A percentile compares a stretch with the other conserved stretches of the same genome.
Evolutionary conservation across 768 basidiomycete species (phyloP).

Genomic region (Boletus coccyginus): DNA sequence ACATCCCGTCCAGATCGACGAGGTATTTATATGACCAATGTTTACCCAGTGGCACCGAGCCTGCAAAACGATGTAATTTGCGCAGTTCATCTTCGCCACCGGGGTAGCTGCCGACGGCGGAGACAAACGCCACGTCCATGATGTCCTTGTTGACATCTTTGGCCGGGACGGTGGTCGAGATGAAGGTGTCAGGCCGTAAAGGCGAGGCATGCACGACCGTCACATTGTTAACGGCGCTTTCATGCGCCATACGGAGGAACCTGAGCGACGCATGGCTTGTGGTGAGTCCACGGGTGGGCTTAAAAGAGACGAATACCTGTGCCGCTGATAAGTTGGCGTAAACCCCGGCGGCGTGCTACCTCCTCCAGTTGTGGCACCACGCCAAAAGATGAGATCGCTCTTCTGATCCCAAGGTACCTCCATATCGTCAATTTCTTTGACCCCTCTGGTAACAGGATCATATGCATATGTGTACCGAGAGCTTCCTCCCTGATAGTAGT

Average conservation of each 20-base stretch:
- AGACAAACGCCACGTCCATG: slow-evolving; percentile 88
- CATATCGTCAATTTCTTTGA: slow-evolving; percentile 79
- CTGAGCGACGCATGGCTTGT: slow-evolving; percentile 19
- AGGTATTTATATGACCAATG: slow-evolving; percentile 95
- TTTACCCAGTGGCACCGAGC: slow-evolving; percentile 75
- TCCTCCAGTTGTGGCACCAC: slow-evolving; percentile 95
- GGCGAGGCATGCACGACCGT: slow-evolving; percentile 73
- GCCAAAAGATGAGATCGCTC: slow-evolving; percentile 86
- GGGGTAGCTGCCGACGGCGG: slow-evolving; percentile 72
- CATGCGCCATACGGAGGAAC: slow-evolving; percentile 80
- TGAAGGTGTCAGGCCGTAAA: slow-evolving; percentile 50
- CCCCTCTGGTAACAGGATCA: slow-evolving; percentile 65
- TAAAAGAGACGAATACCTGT: slow-evolving; percentile 48
- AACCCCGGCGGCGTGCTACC: slow-evolving; percentile 86
- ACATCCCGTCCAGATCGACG: slow-evolving; percentile 92
- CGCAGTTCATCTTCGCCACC: slow-evolving; percentile 68
- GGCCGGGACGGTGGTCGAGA: slow-evolving; percentile 59
- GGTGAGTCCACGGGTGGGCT: slow-evolving; percentile 1
- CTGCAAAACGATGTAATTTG: slow-evolving; percentile 63
- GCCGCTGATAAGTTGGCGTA: slow-evolving; percentile 79
- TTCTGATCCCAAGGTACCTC: slow-evolving; percentile 90
- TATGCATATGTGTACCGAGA: slow-evolving; percentile 86
- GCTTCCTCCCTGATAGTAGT: slow-evolving; percentile 91
- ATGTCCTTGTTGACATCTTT: slow-evolving; percentile 67
- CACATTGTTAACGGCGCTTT: slow-evolving; percentile 41